Percentiles rank a stretch among this genome's conserved stretches.
Evolutionary conservation across 441 rosid genomes (phyloP).

Genomic region (Jatropha multifida): DNA sequence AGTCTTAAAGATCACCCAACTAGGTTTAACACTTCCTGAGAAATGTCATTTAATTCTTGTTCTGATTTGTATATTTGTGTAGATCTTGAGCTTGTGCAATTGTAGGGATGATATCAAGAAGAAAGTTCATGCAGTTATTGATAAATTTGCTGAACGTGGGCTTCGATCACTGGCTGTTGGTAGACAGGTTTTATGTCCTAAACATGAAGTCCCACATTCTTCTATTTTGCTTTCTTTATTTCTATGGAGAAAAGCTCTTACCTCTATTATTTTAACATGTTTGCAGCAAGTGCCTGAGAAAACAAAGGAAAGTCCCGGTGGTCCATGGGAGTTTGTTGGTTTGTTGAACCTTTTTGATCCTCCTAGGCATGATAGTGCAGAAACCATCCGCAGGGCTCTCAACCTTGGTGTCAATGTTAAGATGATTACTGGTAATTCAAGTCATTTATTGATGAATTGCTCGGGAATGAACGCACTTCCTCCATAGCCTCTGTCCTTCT

Average conservation of each 20-base stretch:
- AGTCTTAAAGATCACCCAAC: neutral
- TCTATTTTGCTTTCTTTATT: neutral
- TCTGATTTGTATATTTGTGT: slow-evolving; percentile 20
- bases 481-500: neutral
- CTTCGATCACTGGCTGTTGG: slow-evolving; percentile 71
- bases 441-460: neutral
- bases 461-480: neutral
- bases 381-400: slow-evolving; percentile 86
- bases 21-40: neutral
- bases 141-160: slow-evolving; percentile 84
- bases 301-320: slow-evolving; percentile 57
- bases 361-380: slow-evolving; percentile 88
- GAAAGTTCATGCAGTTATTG: slow-evolving; percentile 62
- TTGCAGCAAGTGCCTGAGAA: slow-evolving; percentile 70
- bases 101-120: slow-evolving; percentile 64
- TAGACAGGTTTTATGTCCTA: slow-evolving; percentile 45
- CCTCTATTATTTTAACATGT: slow-evolving; percentile 18
- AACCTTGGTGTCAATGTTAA: slow-evolving; percentile 95
- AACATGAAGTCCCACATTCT: neutral
- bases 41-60: slow-evolving; percentile 10
- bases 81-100: slow-evolving; percentile 74
- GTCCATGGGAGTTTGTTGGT: slow-evolving; percentile 69
- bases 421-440: slow-evolving; percentile 81
- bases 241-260: slow-evolving; percentile 16
- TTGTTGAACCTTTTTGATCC: slow-evolving; percentile 72